Conservation (phyloP, 768 basidiomycete species). For the Serendipita vermifera region DNA sequence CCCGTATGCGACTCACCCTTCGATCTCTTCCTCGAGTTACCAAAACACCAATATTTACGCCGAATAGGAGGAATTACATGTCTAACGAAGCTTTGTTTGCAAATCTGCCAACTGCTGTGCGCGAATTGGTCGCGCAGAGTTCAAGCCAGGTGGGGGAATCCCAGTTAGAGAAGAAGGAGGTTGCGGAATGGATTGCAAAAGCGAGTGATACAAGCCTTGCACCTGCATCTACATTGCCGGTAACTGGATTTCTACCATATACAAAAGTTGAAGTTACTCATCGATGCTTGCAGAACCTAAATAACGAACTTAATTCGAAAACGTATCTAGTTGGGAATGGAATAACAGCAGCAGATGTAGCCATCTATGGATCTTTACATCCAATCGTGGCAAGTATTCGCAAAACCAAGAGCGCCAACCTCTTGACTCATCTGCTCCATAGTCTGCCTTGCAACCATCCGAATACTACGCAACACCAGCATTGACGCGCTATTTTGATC, state of each 20-base stretch:
- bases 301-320: slow-evolving; percentile 54
- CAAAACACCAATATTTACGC: too few relatives aligned
- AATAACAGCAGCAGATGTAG: slow-evolving; percentile 81
- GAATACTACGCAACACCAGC: slow-evolving; percentile 71
- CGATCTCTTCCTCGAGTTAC: too few relatives aligned
- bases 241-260: slow-evolving; percentile 19
- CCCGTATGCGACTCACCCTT: too few relatives aligned
- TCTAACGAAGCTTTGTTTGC: background rate
- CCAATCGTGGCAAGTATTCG: slow-evolving; percentile 53
- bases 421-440: background rate
- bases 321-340: slow-evolving; percentile 81
- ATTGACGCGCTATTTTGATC: slow-evolving; percentile 88
- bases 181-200: slow-evolving; percentile 58
- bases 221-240: slow-evolving; percentile 38
- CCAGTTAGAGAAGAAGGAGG: slow-evolving; percentile 50
- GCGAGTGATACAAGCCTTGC: slow-evolving; percentile 38
- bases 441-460: slow-evolving; percentile 24
- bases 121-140: background rate
- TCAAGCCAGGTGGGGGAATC: slow-evolving; percentile 32
- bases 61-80: background rate
- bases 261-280: background rate
- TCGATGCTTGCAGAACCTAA: slow-evolving; percentile 42
- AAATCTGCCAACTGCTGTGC: background rate
- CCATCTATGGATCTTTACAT: slow-evolving; percentile 80
- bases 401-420: background rate